Percentiles rank a stretch among this genome's conserved stretches.
These are phyloP conservation scores for Neoboletus subvelutipes DNA, from an alignment of 768 basidiomycete genomes.

Conservation along the genomic window DNA sequence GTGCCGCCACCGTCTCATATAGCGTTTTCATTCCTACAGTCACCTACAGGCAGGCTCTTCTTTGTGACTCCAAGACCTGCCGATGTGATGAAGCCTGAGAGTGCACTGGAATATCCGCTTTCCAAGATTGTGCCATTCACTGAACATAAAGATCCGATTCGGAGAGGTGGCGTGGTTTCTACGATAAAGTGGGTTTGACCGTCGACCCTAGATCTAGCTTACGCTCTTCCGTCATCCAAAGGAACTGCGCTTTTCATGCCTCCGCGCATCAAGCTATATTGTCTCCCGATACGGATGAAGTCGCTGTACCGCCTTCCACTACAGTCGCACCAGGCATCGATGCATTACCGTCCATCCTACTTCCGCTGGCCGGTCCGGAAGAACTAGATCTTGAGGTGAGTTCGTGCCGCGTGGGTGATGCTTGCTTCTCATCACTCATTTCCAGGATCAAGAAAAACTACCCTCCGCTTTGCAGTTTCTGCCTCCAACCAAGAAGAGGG, in stretches of 20 bases:
- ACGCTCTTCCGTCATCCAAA: constrained; percentile 31
- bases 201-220: constrained; percentile 1
- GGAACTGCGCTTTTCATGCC: constrained; percentile 77
- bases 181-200: constrained; percentile 69
- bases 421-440: neutral
- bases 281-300: constrained; percentile 55
- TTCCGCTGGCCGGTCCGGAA: constrained; percentile 92
- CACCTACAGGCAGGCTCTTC: constrained; percentile 72
- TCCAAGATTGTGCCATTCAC: constrained; percentile 83
- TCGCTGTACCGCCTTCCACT: constrained; percentile 60
- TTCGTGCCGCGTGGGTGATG: neutral
- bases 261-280: constrained; percentile 71
- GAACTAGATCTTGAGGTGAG: constrained; percentile 89
- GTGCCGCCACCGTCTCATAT: constrained; percentile 1
- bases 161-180: constrained; percentile 83
- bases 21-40: constrained; percentile 40
- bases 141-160: constrained; percentile 83
- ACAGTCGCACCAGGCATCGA: constrained; percentile 72
- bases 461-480: constrained; percentile 86
- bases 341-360: constrained; percentile 78
- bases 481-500: constrained; percentile 79
- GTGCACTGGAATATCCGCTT: constrained; percentile 72
- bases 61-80: constrained; percentile 69
- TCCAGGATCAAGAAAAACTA: constrained; percentile 84
- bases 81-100: constrained; percentile 44